phyloP scores from a whole-genome alignment of 257 asterid species.

The Schizonepeta tenuifolia region DNA sequence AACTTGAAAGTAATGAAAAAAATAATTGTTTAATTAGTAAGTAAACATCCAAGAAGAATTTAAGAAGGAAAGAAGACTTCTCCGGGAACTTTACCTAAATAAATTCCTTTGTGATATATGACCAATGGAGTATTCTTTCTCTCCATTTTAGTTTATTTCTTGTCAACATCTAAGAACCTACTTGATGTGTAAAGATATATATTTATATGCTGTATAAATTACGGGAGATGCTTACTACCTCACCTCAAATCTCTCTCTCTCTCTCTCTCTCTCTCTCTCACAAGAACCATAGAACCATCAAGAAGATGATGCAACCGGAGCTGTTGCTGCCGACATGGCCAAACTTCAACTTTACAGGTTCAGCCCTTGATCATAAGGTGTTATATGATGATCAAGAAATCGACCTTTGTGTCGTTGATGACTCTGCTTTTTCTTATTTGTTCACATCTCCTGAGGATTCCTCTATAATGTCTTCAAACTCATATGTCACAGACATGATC shows the following conservation, averaged over 20 bases:
- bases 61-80: slow-evolving; percentile 48
- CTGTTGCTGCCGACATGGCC: slow-evolving; percentile 50
- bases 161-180: slow-evolving; percentile 37
- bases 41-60: slow-evolving; percentile 44
- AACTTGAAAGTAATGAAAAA: slow-evolving; percentile 34
- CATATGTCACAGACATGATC: slow-evolving; percentile 42
- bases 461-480: slow-evolving; percentile 51
- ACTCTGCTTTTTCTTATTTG: slow-evolving; percentile 42
- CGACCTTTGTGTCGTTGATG: slow-evolving; percentile 31
- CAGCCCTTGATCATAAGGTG: slow-evolving; percentile 33
- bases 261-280: slow-evolving; percentile 22
- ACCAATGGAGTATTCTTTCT: slow-evolving; percentile 43
- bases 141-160: slow-evolving; percentile 13
- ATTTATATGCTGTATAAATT: slow-evolving; percentile 18
- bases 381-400: slow-evolving; percentile 38
- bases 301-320: slow-evolving; percentile 55
- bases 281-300: slow-evolving; percentile 7
- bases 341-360: slow-evolving; percentile 33
- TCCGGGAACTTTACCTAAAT: slow-evolving; percentile 43
- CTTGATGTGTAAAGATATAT: slow-evolving; percentile 16
- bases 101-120: slow-evolving; percentile 18
- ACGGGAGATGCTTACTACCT: slow-evolving; percentile 1
- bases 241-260: slow-evolving; percentile 5
- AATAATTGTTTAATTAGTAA: slow-evolving; percentile 20
- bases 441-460: slow-evolving; percentile 44